Percentiles rank a stretch among this genome's conserved stretches.
Evolutionary conservation across 768 basidiomycete species (phyloP).

Genomic region (Gymnopilus junonius): DNA sequence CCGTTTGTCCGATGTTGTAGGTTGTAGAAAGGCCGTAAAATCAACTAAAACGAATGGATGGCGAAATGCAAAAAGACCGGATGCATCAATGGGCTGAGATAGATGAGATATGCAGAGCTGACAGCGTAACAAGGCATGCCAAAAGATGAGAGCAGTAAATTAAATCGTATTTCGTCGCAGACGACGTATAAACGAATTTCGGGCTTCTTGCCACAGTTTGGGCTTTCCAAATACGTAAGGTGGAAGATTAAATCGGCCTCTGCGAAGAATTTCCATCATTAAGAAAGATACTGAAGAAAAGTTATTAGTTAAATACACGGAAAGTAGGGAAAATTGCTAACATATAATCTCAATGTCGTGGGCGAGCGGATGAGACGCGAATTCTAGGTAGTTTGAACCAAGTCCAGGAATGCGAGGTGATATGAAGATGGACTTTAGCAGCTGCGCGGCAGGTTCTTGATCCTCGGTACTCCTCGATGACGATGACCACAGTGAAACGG

Average conservation of each 20-base stretch:
- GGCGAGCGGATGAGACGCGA: slow-evolving; percentile 50
- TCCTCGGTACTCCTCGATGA: slow-evolving; percentile 29
- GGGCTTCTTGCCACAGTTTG: slow-evolving; percentile 51
- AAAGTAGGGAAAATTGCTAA: slow-evolving; percentile 28
- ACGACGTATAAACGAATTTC: slow-evolving; percentile 39
- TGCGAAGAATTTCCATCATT: slow-evolving; percentile 66
- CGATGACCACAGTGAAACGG: slow-evolving; percentile 23
- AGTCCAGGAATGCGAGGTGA: slow-evolving; percentile 55
- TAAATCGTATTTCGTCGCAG: slow-evolving; percentile 44
- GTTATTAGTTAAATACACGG: slow-evolving; percentile 16
- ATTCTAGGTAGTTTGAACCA: slow-evolving; percentile 63
- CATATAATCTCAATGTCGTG: slow-evolving; percentile 58
- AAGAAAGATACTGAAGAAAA: slow-evolving; percentile 55
- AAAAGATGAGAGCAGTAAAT: slow-evolving; percentile 5
- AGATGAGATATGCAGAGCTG: background rate
- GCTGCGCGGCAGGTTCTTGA: slow-evolving; percentile 5
- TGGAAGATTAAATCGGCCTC: slow-evolving; percentile 57
- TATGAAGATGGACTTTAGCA: slow-evolving; percentile 42
- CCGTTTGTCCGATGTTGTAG: too few relatives aligned
- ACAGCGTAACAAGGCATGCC: background rate
- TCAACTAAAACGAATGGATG: background rate
- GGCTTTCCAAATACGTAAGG: slow-evolving; percentile 52
- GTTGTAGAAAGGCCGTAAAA: background rate
- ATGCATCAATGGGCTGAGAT: background rate
- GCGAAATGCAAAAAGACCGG: background rate